Evolutionary conservation across 2,329 filamentous ascomycete species (phyloP).

Genomic region (Xylogone sp.): DNA sequence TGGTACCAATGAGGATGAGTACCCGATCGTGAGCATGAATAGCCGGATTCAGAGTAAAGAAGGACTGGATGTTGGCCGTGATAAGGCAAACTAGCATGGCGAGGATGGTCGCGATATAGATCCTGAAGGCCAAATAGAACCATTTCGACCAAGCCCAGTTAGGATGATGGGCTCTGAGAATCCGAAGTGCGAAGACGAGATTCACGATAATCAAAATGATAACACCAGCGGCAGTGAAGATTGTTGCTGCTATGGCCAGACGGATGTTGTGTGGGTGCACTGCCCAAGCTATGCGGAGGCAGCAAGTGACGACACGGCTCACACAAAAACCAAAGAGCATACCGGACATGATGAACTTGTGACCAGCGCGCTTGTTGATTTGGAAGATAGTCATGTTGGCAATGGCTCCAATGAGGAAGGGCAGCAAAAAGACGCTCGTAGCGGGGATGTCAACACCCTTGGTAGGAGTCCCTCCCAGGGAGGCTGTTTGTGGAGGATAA

Average conservation of each 20-base stretch:
- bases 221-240: conserved; percentile 37
- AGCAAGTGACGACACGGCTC: conserved; percentile 32
- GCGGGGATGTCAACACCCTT: conserved; percentile 55
- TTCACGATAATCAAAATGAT: conserved; percentile 76
- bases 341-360: conserved; percentile 58
- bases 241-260: conserved; percentile 20
- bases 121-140: conserved; percentile 49
- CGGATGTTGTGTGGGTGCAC: conserved; percentile 36
- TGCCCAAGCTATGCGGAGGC: conserved; percentile 56
- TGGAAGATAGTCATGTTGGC: conserved; percentile 57
- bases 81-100: conserved; percentile 64
- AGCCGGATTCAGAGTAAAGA: conserved; percentile 58
- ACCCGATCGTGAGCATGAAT: conserved; percentile 51
- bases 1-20: conserved; percentile 60
- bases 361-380: conserved; percentile 44
- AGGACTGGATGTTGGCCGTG: conserved; percentile 56
- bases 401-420: conserved; percentile 51
- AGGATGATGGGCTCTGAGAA: conserved; percentile 71
- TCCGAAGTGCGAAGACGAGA: conserved; percentile 67
- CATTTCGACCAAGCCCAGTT: conserved; percentile 62
- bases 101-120: conserved; percentile 55
- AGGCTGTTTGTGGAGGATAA: conserved; percentile 36
- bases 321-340: conserved; percentile 52
- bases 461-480: conserved; percentile 56
- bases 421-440: conserved; percentile 63